phyloP scores from a whole-genome alignment of 2,329 filamentous ascomycete species.

The Helicocarpus griseus region DNA sequence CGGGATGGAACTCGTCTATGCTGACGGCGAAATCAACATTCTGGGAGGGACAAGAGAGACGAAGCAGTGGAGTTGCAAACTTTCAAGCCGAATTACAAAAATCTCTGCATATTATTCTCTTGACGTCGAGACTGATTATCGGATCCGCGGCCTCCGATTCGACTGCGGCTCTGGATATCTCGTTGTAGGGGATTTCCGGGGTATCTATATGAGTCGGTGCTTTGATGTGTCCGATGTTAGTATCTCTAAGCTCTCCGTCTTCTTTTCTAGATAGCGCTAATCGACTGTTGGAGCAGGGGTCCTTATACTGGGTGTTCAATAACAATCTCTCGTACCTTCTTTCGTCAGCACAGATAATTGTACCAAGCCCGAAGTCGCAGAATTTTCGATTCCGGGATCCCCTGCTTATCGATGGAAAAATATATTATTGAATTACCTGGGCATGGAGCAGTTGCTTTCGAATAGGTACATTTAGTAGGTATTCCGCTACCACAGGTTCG shows the following conservation, averaged over 20 bases:
- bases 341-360: background rate
- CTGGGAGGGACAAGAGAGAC: no score
- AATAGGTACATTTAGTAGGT: no score
- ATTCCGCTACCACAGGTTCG: no score
- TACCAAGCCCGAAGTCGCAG: no score
- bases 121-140: background rate
- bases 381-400: no score
- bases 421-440: no score
- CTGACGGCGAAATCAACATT: no score
- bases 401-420: no score
- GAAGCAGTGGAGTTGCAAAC: background rate
- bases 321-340: background rate
- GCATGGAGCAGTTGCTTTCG: no score
- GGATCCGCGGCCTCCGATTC: background rate
- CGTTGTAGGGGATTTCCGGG: background rate
- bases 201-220: background rate
- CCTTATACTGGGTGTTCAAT: background rate
- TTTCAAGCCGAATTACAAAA: background rate
- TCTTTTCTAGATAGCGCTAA: background rate
- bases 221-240: background rate
- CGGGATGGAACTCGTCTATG: no score
- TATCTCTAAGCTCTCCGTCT: background rate
- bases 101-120: background rate
- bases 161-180: background rate
- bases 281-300: background rate